Base-by-base conservation (phyloP, 805 yeast species). In the Kregervanrija delftensis region DNA sequence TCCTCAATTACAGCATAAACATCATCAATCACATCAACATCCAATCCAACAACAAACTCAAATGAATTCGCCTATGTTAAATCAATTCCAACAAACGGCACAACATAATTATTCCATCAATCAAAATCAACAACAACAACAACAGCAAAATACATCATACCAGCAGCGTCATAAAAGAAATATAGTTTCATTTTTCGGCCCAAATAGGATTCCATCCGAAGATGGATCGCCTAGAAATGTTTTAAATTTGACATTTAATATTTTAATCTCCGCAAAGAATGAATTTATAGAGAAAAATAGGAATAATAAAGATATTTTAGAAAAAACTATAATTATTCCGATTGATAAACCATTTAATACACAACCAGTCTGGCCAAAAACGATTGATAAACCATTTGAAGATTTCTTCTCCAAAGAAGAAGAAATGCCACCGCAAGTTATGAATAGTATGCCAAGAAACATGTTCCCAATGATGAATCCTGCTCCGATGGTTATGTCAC, bases 311-410 rank as follows among this genome's bases (percentile, higher is more conserved):
- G 42, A 56, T 44, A 39, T 58, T 45, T 31, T 55, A 50, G 54
- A 53, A 3, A 52, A 48, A 9, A 54, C 55, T 53, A 65, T 63
- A 35, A 60, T 63, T 14, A 68, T 72, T 41, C 54, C 63, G 16
- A 68, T 81, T 48, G 89, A 81, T 52, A 77, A 70, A 53, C 80
- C 93, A 6, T 86, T 75, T 60, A 70, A 71, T 35, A 82, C 91
- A 0, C 81, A 86, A 9, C 95, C 95, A 42, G 82, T 90, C 0
- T 86, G 95, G 95, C 69, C 72, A 16, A 65, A 73, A 40, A 77
- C 80, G 2, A 32, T 36, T 6, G 58, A 55, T n/a, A 79, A 75
- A 46, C 69, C 83, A 2, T 77, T 78, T 61, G 73, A 69, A 44
- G 63, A 67, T 13, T 59, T 76, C 35, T 79, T 80, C 63, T 75